These are phyloP conservation scores for Tetraselmis striata DNA, from an alignment of 139 green algal species.

Conservation along the genomic window DNA sequence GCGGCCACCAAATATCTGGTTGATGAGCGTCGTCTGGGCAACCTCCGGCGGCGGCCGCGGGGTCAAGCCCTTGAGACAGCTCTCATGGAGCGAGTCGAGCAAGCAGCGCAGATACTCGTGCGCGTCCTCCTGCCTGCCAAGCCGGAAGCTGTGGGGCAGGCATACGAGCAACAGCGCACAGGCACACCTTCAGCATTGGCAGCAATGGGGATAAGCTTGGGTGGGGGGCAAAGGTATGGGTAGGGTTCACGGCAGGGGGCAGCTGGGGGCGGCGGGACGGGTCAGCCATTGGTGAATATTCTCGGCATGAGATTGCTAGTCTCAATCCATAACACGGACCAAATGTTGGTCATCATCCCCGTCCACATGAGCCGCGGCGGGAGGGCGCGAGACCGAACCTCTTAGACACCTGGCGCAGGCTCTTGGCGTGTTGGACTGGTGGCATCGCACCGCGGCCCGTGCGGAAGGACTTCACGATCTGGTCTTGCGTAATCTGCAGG, in stretches of 20 bases:
- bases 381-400: constrained; percentile 26
- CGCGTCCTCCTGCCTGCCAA: constrained; percentile 80
- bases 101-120: constrained; percentile 87
- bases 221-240: neutral
- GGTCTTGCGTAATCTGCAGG: constrained; percentile 42
- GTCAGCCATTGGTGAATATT: neutral
- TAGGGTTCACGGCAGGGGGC: neutral
- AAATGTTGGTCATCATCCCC: neutral
- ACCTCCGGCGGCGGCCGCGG: constrained; percentile 46
- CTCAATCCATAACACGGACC: neutral
- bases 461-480: constrained; percentile 32
- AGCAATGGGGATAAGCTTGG: neutral
- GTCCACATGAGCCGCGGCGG: neutral
- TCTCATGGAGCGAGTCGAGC: constrained; percentile 83
- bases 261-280: neutral
- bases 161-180: too few relatives aligned
- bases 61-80: constrained; percentile 36
- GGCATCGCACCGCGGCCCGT: constrained; percentile 17
- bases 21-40: constrained; percentile 70
- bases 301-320: constrained; percentile 2
- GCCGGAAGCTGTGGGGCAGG: constrained; percentile 80
- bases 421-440: constrained; percentile 37
- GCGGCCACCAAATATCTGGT: constrained; percentile 82
- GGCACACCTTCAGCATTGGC: too few relatives aligned
- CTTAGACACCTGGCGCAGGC: constrained; percentile 38